Evolutionary conservation across 768 basidiomycete genomes (phyloP).

Genomic region (Lactarius evosmus): DNA sequence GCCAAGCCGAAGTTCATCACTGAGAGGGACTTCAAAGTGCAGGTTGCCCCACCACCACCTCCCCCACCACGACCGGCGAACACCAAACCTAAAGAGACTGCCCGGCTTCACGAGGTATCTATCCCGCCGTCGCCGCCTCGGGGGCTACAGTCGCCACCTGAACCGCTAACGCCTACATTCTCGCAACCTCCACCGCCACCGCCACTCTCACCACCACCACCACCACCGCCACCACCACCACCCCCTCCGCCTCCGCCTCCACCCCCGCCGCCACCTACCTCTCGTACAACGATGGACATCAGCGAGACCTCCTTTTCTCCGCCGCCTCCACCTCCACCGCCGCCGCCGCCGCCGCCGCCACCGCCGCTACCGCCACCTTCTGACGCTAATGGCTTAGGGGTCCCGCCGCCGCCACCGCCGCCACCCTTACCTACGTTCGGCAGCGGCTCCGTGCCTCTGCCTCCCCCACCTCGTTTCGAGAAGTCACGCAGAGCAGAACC

Average conservation of each 20-base stretch:
- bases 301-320: background rate
- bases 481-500: slow-evolving; percentile 42
- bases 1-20: slow-evolving; percentile 50
- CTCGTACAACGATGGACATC: background rate
- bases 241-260: background rate
- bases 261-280: background rate
- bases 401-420: background rate
- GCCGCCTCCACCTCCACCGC: background rate
- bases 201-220: slow-evolving; percentile 20
- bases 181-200: slow-evolving; percentile 36
- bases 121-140: slow-evolving; percentile 17
- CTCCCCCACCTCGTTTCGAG: slow-evolving; percentile 29
- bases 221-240: slow-evolving; percentile 6
- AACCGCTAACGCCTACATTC: slow-evolving; percentile 25
- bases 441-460: slow-evolving; percentile 16
- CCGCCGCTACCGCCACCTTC: slow-evolving; percentile 9
- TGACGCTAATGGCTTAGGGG: background rate
- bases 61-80: slow-evolving; percentile 42
- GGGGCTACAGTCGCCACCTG: slow-evolving; percentile 26
- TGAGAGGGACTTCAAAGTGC: slow-evolving; percentile 70
- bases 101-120: background rate
- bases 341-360: slow-evolving; percentile 10
- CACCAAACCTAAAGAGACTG: slow-evolving; percentile 10
- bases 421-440: slow-evolving; percentile 1
- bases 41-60: slow-evolving; percentile 61